phyloP scores from a whole-genome alignment of 371 early-diverging fungal genomes.

The Syncephalastrum sp. region DNA sequence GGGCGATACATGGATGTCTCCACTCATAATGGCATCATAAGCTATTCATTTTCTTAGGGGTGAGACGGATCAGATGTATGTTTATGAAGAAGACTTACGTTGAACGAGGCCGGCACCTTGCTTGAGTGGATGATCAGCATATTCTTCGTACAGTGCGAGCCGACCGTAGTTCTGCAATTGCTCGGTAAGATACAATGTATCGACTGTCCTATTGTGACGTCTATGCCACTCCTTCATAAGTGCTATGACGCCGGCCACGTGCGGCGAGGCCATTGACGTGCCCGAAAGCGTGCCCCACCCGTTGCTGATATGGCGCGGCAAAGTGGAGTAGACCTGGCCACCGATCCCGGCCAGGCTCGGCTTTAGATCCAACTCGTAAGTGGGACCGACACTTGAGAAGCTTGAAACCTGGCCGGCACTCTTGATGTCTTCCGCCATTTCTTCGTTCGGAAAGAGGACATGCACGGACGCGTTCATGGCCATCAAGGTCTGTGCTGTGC shows the following conservation, averaged over 20 bases:
- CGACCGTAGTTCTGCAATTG: slow-evolving; percentile 56
- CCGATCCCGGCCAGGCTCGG: slow-evolving; percentile 69
- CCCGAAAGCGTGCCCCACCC: slow-evolving; percentile 69
- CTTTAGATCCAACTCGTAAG: slow-evolving; percentile 43
- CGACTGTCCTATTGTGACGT: not conserved
- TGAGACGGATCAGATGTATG: not conserved
- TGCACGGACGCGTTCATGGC: not conserved
- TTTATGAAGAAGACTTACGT: slow-evolving; percentile 20
- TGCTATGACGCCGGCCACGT: slow-evolving; percentile 69
- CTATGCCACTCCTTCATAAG: slow-evolving; percentile 47
- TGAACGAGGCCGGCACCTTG: slow-evolving; percentile 85
- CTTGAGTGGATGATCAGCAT: slow-evolving; percentile 36
- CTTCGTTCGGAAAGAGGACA: slow-evolving; percentile 10
- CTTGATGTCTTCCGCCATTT: slow-evolving; percentile 4
- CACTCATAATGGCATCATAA: slow-evolving; percentile 3
- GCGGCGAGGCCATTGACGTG: slow-evolving; percentile 72
- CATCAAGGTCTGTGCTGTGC: not conserved
- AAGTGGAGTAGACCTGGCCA: slow-evolving; percentile 70
- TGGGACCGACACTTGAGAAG: slow-evolving; percentile 53
- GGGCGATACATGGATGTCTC: slow-evolving; percentile 58
- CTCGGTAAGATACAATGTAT: slow-evolving; percentile 25
- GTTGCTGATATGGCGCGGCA: slow-evolving; percentile 28
- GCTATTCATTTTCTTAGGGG: not conserved
- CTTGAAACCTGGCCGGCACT: slow-evolving; percentile 43
- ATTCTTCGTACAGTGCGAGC: slow-evolving; percentile 20